A percentile compares a stretch with the other conserved stretches of the same genome.
These are phyloP conservation scores for Fraxinus greggii DNA, from an alignment of 305 asterid genomes.

Conservation along the genomic window DNA sequence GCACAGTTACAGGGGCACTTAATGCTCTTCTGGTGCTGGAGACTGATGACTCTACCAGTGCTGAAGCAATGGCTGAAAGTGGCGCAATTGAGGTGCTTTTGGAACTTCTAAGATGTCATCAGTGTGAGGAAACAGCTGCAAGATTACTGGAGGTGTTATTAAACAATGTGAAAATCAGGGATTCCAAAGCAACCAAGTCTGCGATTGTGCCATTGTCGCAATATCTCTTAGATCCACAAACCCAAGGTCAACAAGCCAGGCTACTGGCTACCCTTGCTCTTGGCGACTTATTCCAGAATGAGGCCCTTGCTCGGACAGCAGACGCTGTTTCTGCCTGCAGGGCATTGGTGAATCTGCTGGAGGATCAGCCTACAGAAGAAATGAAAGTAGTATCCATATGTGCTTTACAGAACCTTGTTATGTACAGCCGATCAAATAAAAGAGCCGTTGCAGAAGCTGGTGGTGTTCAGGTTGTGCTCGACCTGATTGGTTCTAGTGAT, in stretches of 20 bases:
- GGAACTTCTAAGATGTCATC: conserved; percentile 77
- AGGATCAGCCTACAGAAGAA: conserved; percentile 99
- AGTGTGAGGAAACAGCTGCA: conserved; percentile 84
- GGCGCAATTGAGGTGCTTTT: conserved; percentile 84
- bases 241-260: conserved; percentile 99
- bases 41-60: conserved; percentile 81
- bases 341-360: conserved; percentile 94
- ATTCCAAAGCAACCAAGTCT: conserved; percentile 79
- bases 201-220: conserved; percentile 93
- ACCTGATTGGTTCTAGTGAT: conserved; percentile 89
- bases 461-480: conserved; percentile 99
- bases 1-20: conserved; percentile 71
- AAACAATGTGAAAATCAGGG: conserved; percentile 80
- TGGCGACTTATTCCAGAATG: conserved; percentile 95
- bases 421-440: conserved; percentile 92
- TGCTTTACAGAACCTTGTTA: conserved; percentile 94
- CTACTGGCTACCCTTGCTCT: conserved; percentile 94
- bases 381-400: conserved; percentile 99
- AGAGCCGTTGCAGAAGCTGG: conserved; percentile 99
- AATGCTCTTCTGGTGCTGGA: conserved; percentile 85
- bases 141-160: conserved; percentile 70
- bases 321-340: conserved; percentile 98
- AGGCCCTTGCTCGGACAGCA: conserved; percentile 88
- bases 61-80: conserved; percentile 92
- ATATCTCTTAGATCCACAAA: conserved; percentile 98